A percentile compares a stretch with the other conserved stretches of the same genome.
These are phyloP conservation scores for Pogostemon cablin DNA, from an alignment of 257 asterid species.

Conservation along the genomic window DNA sequence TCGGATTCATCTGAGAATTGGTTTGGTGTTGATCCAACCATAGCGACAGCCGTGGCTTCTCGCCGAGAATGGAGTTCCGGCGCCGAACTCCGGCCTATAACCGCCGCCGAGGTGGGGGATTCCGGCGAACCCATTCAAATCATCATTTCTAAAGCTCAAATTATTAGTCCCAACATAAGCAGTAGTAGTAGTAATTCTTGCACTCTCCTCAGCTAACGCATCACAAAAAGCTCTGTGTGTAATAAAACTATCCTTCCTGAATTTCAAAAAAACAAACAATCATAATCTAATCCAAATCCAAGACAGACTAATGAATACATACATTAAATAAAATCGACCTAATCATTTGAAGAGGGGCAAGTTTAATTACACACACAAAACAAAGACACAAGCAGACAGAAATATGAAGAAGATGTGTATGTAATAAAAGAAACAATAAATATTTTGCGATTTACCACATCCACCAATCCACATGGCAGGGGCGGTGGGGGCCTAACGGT, in stretches of 20 bases:
- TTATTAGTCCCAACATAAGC: slow-evolving; percentile 26
- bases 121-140: slow-evolving; percentile 34
- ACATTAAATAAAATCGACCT: not conserved
- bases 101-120: slow-evolving; percentile 40
- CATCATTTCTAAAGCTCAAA: slow-evolving; percentile 56
- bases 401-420: not conserved
- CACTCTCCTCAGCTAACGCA: slow-evolving; percentile 77
- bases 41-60: slow-evolving; percentile 60
- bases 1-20: slow-evolving; percentile 35
- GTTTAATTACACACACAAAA: slow-evolving; percentile 15
- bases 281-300: not conserved
- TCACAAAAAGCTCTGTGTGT: slow-evolving; percentile 94
- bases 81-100: slow-evolving; percentile 38
- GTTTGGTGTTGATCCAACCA: slow-evolving; percentile 63
- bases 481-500: too few relatives aligned
- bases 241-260: slow-evolving; percentile 86
- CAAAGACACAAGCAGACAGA: not conserved
- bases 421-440: slow-evolving; percentile 47
- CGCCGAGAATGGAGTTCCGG: slow-evolving; percentile 28
- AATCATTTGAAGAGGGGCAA: slow-evolving; percentile 39
- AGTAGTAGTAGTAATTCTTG: slow-evolving; percentile 43
- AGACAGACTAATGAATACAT: too few relatives aligned
- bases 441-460: too few relatives aligned
- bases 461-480: too few relatives aligned
- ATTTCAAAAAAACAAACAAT: not conserved